Evolutionary conservation across 768 basidiomycete genomes (phyloP), one percentile per base, ranked within the genome.

Genomic region (Daedaleopsis sinensis): DNA sequence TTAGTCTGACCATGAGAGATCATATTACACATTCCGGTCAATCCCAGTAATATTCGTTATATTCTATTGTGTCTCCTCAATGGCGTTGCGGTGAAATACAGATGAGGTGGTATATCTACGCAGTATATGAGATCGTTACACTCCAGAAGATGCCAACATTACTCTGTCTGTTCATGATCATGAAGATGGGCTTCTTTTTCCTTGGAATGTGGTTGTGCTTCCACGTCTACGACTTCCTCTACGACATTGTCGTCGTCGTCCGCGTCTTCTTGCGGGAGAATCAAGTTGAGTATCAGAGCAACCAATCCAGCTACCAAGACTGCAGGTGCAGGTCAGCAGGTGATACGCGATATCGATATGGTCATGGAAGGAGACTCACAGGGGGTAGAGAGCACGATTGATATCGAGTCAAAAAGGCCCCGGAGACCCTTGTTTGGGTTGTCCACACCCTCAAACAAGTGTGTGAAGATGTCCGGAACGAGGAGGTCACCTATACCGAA

Each of bases 371-470:
- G 44, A 12, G 12, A 74, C 88, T 79, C 72, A 91, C 91, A 94
- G 39, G 91, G 93, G 1, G 91, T 93, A 62, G 84, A 87, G 58
- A 94, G 73, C 39, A 94, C 76, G 67, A 94, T 94, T 36, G 88
- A 88, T 62, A 94, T 91, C 5, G 89, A 89, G 68, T 86, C 79
- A 62, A 95, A 84, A 50, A 94, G 76, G 0, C 91, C 90, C 62
- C 81, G 74, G 21, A 93, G 74, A 0, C 86, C 88, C 36, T 74
- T 77, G 58, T 72, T 84, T 7, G 84, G 78, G 50, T 80, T 74
- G 0, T 68, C 65, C 1, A 93, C 86, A 15, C 82, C 76, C 24
- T 89, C 86, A 61, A 93, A 93, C 21, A 93, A 75, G 69, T 89
- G 82, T 3, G 82, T 85, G 67, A 90, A 90, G 37, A 89, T 83